A percentile compares a stretch with the other conserved stretches of the same genome.
Evolutionary conservation across 179 eudicot genomes (phyloP).

Genomic region (Beta corolliflora): DNA sequence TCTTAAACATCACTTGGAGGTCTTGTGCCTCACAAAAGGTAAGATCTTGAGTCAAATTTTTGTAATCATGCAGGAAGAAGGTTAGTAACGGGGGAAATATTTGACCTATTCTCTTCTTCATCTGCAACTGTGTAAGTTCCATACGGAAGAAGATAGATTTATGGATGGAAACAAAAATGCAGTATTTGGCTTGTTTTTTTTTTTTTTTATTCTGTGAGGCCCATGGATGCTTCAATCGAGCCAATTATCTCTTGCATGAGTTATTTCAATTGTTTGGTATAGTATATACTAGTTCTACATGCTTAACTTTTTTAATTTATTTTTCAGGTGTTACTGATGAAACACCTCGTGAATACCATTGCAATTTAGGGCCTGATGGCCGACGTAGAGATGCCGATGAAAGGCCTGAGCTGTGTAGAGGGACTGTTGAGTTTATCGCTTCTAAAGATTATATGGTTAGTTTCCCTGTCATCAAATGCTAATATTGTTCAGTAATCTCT

Average conservation of each 20-base stretch:
- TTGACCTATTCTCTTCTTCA: not conserved
- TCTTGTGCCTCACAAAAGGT: not conserved
- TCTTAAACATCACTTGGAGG: not conserved
- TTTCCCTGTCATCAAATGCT: not conserved
- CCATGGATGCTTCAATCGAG: not conserved
- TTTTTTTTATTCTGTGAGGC: not conserved
- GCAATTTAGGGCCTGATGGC: conserved; percentile 96
- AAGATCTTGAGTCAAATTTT: not conserved
- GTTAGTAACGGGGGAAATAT: not conserved
- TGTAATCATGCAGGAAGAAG: not conserved
- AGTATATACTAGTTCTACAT: not conserved
- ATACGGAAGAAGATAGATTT: not conserved
- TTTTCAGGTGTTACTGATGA: conserved; percentile 81
- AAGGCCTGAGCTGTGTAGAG: conserved; percentile 90
- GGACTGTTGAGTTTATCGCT: conserved; percentile 97
- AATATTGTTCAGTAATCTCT: conserved; percentile 8
- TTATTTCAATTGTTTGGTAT: not conserved
- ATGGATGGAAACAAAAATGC: not conserved
- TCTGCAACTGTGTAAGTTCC: not conserved
- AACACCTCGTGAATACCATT: conserved; percentile 94
- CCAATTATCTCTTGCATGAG: not conserved
- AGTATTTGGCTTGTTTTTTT: not conserved
- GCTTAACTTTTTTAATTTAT: conserved; percentile 18
- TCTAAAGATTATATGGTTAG: conserved; percentile 84
- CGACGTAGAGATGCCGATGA: conserved; percentile 99